phyloP scores from a whole-genome alignment of 1,284 basidiomycete genomes.

The Austropuccinia psidii region DNA sequence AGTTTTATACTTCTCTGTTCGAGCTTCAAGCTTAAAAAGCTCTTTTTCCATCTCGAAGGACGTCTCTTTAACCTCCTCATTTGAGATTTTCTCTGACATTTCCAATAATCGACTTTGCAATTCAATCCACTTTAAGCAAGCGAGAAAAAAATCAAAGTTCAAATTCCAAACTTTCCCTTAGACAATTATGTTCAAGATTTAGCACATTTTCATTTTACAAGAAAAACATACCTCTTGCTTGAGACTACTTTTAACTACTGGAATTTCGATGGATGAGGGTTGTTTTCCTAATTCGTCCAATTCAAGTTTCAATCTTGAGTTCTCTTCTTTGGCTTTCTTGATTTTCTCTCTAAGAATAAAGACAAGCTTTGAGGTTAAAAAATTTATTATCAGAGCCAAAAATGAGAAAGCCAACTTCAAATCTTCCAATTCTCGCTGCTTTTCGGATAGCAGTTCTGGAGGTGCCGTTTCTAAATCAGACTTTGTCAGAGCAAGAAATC shows the following conservation, averaged over 20 bases:
- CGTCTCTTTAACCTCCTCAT: background rate
- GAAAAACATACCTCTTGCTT: conserved; percentile 7
- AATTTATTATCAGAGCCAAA: background rate
- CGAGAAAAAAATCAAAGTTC: background rate
- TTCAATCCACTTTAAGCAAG: conserved; percentile 19
- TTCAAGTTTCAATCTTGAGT: background rate
- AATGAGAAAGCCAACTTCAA: conserved; percentile 4
- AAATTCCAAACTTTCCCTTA: background rate
- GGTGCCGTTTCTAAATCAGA: no score
- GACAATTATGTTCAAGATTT: background rate
- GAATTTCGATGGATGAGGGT: conserved; percentile 5
- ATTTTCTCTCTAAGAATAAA: background rate
- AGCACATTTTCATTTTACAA: background rate
- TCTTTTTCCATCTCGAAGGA: background rate
- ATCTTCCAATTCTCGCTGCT: conserved; percentile 8
- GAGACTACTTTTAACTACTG: conserved; percentile 9
- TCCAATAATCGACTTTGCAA: conserved; percentile 13
- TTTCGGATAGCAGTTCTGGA: conserved; percentile 7
- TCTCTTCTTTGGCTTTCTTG: conserved; percentile 9
- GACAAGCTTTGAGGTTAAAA: background rate
- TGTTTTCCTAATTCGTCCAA: conserved; percentile 6
- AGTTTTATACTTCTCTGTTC: conserved; percentile 19
- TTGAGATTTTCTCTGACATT: background rate
- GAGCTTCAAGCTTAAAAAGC: background rate
- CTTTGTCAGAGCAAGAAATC: no score